Evolutionary conservation across 345 rosid genomes (phyloP).

Genomic region (Nephelium lappaceum): DNA sequence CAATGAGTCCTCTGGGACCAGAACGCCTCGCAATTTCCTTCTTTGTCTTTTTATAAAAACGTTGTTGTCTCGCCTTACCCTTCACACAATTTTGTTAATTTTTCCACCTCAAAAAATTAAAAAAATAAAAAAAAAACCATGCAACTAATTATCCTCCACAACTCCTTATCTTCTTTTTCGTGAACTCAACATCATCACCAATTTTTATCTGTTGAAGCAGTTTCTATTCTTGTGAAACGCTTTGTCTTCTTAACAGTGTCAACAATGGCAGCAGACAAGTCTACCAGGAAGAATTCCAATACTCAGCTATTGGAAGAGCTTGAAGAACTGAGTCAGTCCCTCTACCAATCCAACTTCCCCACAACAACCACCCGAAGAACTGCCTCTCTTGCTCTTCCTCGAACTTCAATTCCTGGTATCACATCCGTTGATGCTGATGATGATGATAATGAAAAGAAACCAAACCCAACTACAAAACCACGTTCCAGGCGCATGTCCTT

Average conservation of each 20-base stretch:
- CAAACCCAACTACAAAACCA: slow-evolving; percentile 27
- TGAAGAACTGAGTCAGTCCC: slow-evolving; percentile 4
- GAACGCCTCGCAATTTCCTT: neutral
- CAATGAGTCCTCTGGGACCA: slow-evolving; percentile 1
- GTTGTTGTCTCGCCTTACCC: neutral
- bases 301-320: neutral
- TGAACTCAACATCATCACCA: neutral
- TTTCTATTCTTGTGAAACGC: neutral
- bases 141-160: neutral
- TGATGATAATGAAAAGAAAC: slow-evolving; percentile 20
- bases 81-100: neutral
- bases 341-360: neutral
- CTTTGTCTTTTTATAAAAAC: neutral
- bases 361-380: slow-evolving; percentile 29
- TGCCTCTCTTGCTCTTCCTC: slow-evolving; percentile 80
- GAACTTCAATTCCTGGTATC: slow-evolving; percentile 54
- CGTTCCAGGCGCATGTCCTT: slow-evolving; percentile 76
- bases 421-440: slow-evolving; percentile 24
- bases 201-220: too few species aligned
- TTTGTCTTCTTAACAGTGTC: neutral
- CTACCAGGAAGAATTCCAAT: neutral
- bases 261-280: neutral
- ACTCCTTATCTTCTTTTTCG: neutral
- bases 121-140: neutral
- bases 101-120: slow-evolving; percentile 2